Base-by-base conservation (phyloP, 2,329 filamentous ascomycete genomes). In the Fusarium bulbicola region DNA sequence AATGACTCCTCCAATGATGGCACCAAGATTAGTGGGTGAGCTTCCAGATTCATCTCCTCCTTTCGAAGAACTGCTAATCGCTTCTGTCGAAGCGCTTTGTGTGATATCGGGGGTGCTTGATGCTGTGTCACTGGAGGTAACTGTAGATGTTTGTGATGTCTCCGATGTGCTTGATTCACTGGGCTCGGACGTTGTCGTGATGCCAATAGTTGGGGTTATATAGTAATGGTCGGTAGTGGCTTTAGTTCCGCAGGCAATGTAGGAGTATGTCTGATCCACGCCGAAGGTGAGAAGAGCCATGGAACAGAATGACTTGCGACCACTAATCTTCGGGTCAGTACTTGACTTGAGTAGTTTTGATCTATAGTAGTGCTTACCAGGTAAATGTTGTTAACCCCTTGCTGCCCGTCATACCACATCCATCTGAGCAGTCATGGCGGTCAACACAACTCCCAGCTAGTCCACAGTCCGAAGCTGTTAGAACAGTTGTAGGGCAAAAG, bases 371-470 rank as follows among this genome's bases (percentile, higher is more conserved):
- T 15, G 10, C 74, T 30, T 73, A 83, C 82, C 82, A 85, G 10
- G 79, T 81, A 50, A 82, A 79, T 0, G 82, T 84, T 5, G 79
- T 80, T 16, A 82, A 46, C 2, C 63, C 68, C 4, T 66, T 32
- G 5, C 59, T 68, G 1, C 69, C 66, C 2, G 70, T 74, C 36
- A 74, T 73, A 0, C 81, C 82, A 52, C 83, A 85, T 11, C 80
- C 81, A 16, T 60, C 62, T 2, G 74, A 77, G 39, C 83, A 85
- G 3, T 63, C 39, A 32, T 76, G 60, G 3, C 53, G 61, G 59
- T 84, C 84, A 14, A 80, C 43, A 50, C 84, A 85, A 16, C 73
- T 77, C 4, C 79, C 82, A 0, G 80, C 81, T 18, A 85, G 59
- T 2, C 82, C 81, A 40, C 83, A 85, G 61, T 84, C 82, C 2